Conservation (phyloP, 306 rosid species). For the Mimosa bimucronata region DNA sequence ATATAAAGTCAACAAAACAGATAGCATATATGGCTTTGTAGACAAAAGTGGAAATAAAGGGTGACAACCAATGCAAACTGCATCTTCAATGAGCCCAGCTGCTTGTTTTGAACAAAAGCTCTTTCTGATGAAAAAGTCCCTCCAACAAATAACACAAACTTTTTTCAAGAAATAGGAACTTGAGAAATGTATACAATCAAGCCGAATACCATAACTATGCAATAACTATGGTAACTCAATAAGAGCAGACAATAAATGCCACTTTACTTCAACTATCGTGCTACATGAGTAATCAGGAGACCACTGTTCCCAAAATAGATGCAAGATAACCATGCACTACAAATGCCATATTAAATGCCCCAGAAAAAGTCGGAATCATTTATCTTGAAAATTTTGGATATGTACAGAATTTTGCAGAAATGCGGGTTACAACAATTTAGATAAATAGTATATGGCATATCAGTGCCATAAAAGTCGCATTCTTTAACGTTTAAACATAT, state of each 20-base stretch:
- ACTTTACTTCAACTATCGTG: not conserved
- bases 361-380: not conserved
- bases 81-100: not conserved
- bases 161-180: not conserved
- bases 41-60: not conserved
- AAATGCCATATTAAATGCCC: not conserved
- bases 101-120: not conserved
- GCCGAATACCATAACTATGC: not conserved
- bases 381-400: not conserved
- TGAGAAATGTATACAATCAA: not conserved
- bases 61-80: not conserved
- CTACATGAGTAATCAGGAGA: not conserved
- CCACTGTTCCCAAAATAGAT: not conserved
- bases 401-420: not conserved
- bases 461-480: conserved; percentile 22
- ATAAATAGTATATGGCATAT: no score
- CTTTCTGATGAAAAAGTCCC: not conserved
- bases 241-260: not conserved
- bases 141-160: not conserved
- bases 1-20: not conserved
- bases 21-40: not conserved
- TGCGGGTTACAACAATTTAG: not conserved
- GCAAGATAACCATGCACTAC: not conserved
- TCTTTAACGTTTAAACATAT: conserved; percentile 22
- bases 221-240: not conserved